Evolutionary conservation across 2,329 filamentous ascomycete species (phyloP).

Genomic region (Cercospora sp.): DNA sequence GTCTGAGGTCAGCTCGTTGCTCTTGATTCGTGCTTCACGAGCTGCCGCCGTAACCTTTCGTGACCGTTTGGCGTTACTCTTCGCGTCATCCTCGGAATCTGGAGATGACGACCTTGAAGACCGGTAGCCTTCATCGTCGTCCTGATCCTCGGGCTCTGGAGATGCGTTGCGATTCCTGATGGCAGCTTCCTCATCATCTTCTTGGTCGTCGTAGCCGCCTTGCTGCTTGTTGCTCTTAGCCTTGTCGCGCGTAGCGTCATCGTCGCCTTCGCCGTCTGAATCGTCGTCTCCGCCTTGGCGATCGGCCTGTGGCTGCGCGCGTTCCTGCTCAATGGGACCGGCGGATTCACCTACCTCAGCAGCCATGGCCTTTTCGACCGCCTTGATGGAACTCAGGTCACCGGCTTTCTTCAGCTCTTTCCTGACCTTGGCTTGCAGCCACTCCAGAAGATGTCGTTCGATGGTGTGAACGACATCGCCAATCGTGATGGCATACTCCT

Average conservation of each 20-base stretch:
- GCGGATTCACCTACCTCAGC: constrained; percentile 65
- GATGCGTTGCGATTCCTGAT: constrained; percentile 53
- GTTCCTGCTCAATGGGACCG: constrained; percentile 56
- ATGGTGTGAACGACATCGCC: constrained; percentile 76
- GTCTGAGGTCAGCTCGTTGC: constrained; percentile 57
- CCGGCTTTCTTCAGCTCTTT: constrained; percentile 79
- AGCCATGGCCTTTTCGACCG: constrained; percentile 66
- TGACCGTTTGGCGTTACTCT: neutral
- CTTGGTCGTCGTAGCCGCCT: constrained; percentile 84
- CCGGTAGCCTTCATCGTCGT: constrained; percentile 56
- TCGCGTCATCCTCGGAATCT: constrained; percentile 36
- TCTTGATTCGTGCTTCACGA: constrained; percentile 65
- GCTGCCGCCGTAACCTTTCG: constrained; percentile 48
- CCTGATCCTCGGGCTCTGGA: constrained; percentile 47
- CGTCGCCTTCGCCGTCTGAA: constrained; percentile 59
- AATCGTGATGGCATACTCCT: constrained; percentile 79
- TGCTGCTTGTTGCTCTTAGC: constrained; percentile 74
- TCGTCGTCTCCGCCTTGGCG: constrained; percentile 67
- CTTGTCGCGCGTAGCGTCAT: constrained; percentile 66
- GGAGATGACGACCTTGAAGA: constrained; percentile 43
- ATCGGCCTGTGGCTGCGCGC: constrained; percentile 46
- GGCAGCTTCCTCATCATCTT: constrained; percentile 85
- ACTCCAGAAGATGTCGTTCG: constrained; percentile 75
- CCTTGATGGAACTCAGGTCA: constrained; percentile 57
- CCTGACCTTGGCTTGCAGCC: constrained; percentile 68